These are phyloP conservation scores for Tricharina praecox DNA, from an alignment of 495 filamentous ascomycete species.

Conservation along the genomic window DNA sequence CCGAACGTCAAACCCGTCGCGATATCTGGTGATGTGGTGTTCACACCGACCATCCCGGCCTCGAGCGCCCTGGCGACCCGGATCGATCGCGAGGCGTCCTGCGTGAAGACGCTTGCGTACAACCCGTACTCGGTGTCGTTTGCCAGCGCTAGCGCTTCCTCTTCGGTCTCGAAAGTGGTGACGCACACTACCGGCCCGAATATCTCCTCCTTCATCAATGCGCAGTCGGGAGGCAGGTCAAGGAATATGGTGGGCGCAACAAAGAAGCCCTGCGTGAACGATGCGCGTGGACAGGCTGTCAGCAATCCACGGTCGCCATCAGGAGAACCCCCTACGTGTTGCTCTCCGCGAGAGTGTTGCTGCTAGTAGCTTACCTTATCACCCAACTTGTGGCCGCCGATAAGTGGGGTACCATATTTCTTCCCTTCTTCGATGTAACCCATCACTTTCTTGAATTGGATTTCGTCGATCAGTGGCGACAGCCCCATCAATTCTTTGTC, in stretches of 20 bases:
- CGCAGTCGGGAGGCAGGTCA: conserved; percentile 51
- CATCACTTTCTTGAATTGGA: conserved; percentile 4
- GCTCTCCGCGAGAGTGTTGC: background rate
- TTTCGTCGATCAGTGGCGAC: conserved; percentile 36
- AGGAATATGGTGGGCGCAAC: conserved; percentile 59
- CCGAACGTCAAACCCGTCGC: conserved; percentile 26
- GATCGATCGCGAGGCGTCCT: conserved; percentile 58
- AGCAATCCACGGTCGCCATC: too few relatives aligned
- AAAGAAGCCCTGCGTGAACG: conserved; percentile 48
- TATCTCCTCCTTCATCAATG: conserved; percentile 58
- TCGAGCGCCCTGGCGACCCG: conserved; percentile 57
- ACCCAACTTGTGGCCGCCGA: conserved; percentile 10
- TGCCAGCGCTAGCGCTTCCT: conserved; percentile 58
- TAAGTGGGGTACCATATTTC: background rate
- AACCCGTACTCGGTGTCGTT: conserved; percentile 76
- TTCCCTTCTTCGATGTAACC: conserved; percentile 9
- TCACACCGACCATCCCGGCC: conserved; percentile 38
- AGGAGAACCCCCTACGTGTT: background rate
- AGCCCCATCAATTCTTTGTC: conserved; percentile 52
- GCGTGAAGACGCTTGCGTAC: conserved; percentile 69
- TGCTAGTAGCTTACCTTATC: conserved; percentile 13
- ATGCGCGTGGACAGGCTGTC: too few relatives aligned
- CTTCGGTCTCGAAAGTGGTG: conserved; percentile 47
- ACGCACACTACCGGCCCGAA: conserved; percentile 69
- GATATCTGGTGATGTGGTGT: conserved; percentile 35